Evolutionary conservation across 768 basidiomycete genomes (phyloP).

Genomic region (Lentinula guzmanii): DNA sequence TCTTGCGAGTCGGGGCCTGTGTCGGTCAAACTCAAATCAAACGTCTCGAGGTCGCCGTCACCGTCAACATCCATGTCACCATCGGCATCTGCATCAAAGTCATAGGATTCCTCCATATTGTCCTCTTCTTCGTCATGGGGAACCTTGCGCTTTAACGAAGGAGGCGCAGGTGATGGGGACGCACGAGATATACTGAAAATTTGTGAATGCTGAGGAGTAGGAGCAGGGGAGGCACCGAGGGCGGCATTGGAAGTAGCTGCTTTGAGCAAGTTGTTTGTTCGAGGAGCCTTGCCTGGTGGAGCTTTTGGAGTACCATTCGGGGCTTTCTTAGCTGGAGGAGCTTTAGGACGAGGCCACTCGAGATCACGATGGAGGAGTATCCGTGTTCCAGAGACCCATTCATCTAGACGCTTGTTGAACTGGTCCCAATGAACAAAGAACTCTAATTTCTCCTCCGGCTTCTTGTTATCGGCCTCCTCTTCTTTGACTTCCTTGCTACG

Average conservation of each 20-base stretch:
- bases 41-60: constrained; percentile 67
- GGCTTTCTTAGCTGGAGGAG: constrained; percentile 50
- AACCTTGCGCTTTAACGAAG: constrained; percentile 60
- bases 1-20: constrained; percentile 40
- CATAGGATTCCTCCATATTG: constrained; percentile 50
- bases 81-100: constrained; percentile 54
- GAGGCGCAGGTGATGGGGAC: constrained; percentile 53
- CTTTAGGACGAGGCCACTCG: constrained; percentile 93
- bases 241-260: constrained; percentile 67
- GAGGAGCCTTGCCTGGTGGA: constrained; percentile 60
- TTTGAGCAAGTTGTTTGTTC: constrained; percentile 55
- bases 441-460: constrained; percentile 77
- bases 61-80: constrained; percentile 73
- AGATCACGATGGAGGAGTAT: constrained; percentile 81
- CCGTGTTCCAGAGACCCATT: constrained; percentile 90
- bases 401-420: constrained; percentile 98
- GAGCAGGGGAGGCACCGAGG: constrained; percentile 51
- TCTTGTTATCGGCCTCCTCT: constrained; percentile 29
- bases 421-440: constrained; percentile 99
- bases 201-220: constrained; percentile 36
- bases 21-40: constrained; percentile 54
- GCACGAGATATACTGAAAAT: constrained; percentile 25
- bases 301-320: constrained; percentile 40
- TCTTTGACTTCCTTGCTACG: constrained; percentile 37
- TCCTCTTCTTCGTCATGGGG: constrained; percentile 64